Percentiles rank a stretch among this genome's conserved stretches.
These are phyloP conservation scores for Boletus tylopilopsis DNA, from an alignment of 768 basidiomycete genomes.

Conservation along the genomic window DNA sequence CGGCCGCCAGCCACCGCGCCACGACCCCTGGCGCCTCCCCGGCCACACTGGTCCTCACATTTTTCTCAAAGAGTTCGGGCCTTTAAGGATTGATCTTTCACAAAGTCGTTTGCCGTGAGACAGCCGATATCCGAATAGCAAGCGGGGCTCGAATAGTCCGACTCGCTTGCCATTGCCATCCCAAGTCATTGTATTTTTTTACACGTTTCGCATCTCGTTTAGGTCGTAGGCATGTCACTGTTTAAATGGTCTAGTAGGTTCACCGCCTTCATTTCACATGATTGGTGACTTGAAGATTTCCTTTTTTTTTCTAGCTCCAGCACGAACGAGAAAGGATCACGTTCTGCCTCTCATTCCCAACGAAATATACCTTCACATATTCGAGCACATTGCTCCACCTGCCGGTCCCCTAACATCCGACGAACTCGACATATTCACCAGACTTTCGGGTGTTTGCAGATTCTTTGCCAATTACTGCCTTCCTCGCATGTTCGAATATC, in stretches of 20 bases:
- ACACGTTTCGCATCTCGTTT: background rate
- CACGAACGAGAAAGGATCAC: conserved; percentile 9
- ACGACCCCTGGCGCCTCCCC: too few relatives aligned
- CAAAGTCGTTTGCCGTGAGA: too few relatives aligned
- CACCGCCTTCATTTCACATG: background rate
- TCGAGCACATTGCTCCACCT: conserved; percentile 29
- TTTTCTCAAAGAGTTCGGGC: too few relatives aligned
- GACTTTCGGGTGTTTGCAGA: conserved; percentile 39
- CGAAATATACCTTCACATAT: conserved; percentile 40
- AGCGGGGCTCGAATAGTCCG: too few relatives aligned
- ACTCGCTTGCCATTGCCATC: too few relatives aligned
- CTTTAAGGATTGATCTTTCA: too few relatives aligned
- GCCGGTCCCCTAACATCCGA: conserved; percentile 13
- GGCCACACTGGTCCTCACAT: too few relatives aligned
- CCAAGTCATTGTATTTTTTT: too few relatives aligned
- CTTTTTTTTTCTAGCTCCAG: conserved; percentile 21
- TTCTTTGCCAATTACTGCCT: conserved; percentile 39
- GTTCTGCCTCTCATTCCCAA: conserved; percentile 35
- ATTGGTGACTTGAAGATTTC: too few relatives aligned
- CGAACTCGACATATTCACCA: conserved; percentile 5
- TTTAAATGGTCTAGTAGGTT: background rate
- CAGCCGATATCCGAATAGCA: too few relatives aligned
- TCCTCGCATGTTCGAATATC: conserved; percentile 37
- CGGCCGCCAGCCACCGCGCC: too few relatives aligned
- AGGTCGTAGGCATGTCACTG: background rate